Evolutionary conservation across 257 asterid genomes (phyloP).

Genomic region (Forsythia viridissima): DNA sequence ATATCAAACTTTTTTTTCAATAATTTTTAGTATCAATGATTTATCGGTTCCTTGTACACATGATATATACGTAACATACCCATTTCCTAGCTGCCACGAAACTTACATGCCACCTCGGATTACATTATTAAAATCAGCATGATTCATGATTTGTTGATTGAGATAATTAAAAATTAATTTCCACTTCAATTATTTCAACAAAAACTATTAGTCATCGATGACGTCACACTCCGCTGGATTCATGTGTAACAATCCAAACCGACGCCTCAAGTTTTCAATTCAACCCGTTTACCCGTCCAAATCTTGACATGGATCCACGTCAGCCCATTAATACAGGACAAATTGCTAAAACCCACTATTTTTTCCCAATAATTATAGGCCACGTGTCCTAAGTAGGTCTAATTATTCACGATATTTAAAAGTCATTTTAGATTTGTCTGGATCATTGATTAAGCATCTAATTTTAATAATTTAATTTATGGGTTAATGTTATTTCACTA

Average conservation of each 20-base stretch:
- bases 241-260: not conserved
- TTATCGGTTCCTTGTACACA: not conserved
- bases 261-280: not conserved
- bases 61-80: not conserved
- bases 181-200: not conserved
- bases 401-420: not conserved
- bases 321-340: not conserved
- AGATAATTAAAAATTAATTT: not conserved
- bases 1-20: not conserved
- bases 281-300: not conserved
- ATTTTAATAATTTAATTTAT: not conserved
- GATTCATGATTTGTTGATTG: not conserved
- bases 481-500: not conserved
- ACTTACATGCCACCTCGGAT: not conserved
- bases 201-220: not conserved
- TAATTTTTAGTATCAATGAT: not conserved
- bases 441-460: not conserved
- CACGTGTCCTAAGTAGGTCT: not conserved
- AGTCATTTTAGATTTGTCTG: not conserved
- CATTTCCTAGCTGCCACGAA: not conserved
- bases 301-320: not conserved
- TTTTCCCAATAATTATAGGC: not conserved
- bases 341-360: not conserved
- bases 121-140: not conserved
- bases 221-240: not conserved